Percentiles rank a stretch among this genome's conserved stretches.
phyloP scores from a whole-genome alignment of 768 basidiomycete species.

The Suillus subluteus region DNA sequence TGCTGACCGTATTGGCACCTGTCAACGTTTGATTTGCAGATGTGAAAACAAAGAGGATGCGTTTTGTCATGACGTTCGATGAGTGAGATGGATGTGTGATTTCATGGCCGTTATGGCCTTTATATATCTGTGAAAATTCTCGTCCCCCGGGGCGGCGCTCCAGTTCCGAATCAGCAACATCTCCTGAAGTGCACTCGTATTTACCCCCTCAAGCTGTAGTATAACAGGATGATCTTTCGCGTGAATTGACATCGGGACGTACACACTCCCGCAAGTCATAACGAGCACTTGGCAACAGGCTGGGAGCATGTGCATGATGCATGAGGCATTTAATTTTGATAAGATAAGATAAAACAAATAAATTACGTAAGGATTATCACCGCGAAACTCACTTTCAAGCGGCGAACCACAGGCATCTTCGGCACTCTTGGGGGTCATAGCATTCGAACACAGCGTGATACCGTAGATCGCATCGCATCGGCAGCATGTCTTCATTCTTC shows the following conservation, averaged over 20 bases:
- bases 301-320: background rate
- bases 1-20: conserved; percentile 51
- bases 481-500: conserved; percentile 83
- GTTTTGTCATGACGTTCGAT: conserved; percentile 8
- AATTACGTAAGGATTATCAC: background rate
- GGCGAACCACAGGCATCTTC: conserved; percentile 2
- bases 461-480: conserved; percentile 18
- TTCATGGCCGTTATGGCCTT: background rate
- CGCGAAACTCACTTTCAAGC: background rate
- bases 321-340: background rate
- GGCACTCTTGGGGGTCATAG: background rate
- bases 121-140: conserved; percentile 3
- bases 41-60: conserved; percentile 74
- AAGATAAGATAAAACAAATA: background rate
- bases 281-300: background rate
- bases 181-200: background rate
- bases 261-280: background rate
- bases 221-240: background rate
- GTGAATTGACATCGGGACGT: background rate
- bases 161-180: background rate
- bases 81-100: conserved; percentile 11
- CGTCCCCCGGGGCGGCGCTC: background rate
- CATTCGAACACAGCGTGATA: background rate
- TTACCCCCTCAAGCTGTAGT: background rate
- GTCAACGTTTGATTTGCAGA: conserved; percentile 62